Percentiles rank a stretch among this genome's conserved stretches.
These are phyloP conservation scores for Colletotrichum acutatum DNA, from an alignment of 2,329 filamentous ascomycete genomes.

Conservation along the genomic window DNA sequence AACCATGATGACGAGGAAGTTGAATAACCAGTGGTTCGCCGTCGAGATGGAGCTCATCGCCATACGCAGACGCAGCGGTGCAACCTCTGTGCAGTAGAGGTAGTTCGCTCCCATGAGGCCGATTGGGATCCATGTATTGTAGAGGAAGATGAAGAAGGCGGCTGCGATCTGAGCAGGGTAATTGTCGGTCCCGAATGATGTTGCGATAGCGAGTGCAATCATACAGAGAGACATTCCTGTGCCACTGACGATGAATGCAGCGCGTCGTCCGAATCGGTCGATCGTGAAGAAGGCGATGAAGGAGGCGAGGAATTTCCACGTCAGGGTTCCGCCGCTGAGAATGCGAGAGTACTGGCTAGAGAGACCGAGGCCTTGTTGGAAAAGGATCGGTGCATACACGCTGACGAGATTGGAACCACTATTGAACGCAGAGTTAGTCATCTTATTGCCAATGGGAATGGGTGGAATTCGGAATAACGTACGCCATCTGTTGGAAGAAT, in stretches of 20 bases:
- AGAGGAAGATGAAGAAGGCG: conserved; percentile 67
- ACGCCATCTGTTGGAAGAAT: conserved; percentile 43
- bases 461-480: neutral
- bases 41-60: conserved; percentile 67
- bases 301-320: conserved; percentile 65
- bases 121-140: conserved; percentile 69
- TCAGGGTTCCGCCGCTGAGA: conserved; percentile 60
- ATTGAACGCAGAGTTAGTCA: conserved; percentile 18
- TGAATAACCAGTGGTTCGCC: conserved; percentile 63
- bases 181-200: conserved; percentile 58
- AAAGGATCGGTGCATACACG: conserved; percentile 56
- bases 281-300: conserved; percentile 61
- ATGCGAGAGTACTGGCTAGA: conserved; percentile 49
- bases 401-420: conserved; percentile 59
- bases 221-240: conserved; percentile 65
- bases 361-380: conserved; percentile 52
- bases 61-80: conserved; percentile 61
- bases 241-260: conserved; percentile 63
- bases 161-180: conserved; percentile 59
- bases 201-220: conserved; percentile 62
- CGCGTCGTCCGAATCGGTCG: conserved; percentile 60
- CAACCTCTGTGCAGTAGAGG: conserved; percentile 68
- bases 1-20: conserved; percentile 57
- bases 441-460: too few relatives aligned
- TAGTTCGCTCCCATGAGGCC: conserved; percentile 70